These are phyloP conservation scores for Citrullus colocynthis DNA, from an alignment of 306 rosid genomes.

Conservation along the genomic window DNA sequence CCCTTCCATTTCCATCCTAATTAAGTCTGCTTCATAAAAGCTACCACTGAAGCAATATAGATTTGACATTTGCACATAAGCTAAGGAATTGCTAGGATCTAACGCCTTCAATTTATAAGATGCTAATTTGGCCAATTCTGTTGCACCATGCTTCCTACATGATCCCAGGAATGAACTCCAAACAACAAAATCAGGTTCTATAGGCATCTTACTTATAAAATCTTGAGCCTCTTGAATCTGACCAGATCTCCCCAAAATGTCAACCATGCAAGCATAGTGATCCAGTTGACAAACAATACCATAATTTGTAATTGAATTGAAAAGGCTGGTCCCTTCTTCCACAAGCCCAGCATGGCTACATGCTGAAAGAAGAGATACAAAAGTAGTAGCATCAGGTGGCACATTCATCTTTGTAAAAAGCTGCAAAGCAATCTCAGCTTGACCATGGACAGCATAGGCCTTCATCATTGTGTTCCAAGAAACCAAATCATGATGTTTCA, in stretches of 20 bases:
- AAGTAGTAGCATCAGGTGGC: slow-evolving; percentile 59
- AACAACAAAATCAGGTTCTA: slow-evolving; percentile 73
- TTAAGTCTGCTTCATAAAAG: slow-evolving; percentile 42
- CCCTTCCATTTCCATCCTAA: slow-evolving; percentile 67
- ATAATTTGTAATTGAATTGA: slow-evolving; percentile 33
- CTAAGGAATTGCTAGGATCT: slow-evolving; percentile 52
- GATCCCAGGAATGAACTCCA: slow-evolving; percentile 90
- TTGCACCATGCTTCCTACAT: slow-evolving; percentile 68
- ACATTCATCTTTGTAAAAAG: slow-evolving; percentile 42
- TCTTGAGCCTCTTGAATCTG: slow-evolving; percentile 47
- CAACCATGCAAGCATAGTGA: slow-evolving; percentile 90
- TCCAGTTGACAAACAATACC: slow-evolving; percentile 49
- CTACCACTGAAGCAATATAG: slow-evolving; percentile 48
- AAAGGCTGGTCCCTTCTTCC: slow-evolving; percentile 48
- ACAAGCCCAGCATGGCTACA: slow-evolving; percentile 83
- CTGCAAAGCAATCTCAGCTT: slow-evolving; percentile 50
- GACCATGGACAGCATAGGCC: slow-evolving; percentile 70
- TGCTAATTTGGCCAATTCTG: slow-evolving; percentile 58
- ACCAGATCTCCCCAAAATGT: slow-evolving; percentile 78
- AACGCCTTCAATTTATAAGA: slow-evolving; percentile 53
- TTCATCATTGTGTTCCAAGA: slow-evolving; percentile 91
- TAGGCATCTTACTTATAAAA: slow-evolving; percentile 56
- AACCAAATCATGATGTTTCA: slow-evolving; percentile 39
- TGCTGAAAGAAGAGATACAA: slow-evolving; percentile 72
- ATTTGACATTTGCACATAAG: slow-evolving; percentile 80